Evolutionary conservation across 352 stramenopile species (phyloP).

Genomic region (Aphanomyces cochlioides): DNA sequence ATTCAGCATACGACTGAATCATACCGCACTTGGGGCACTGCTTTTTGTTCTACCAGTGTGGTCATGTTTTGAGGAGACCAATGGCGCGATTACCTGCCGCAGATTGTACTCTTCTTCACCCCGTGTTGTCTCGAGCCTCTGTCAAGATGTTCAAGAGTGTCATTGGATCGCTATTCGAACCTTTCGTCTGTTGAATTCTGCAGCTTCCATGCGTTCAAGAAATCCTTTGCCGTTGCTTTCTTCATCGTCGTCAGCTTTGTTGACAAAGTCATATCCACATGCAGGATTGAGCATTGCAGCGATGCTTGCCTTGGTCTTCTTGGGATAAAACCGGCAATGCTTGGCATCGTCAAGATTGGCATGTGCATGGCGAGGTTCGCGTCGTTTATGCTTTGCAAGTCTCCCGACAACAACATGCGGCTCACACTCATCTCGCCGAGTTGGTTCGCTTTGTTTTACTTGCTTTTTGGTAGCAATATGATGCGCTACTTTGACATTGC

Average conservation of each 20-base stretch:
- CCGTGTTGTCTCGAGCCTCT: slow-evolving; percentile 70
- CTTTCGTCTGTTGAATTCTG: slow-evolving; percentile 74
- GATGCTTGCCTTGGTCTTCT: slow-evolving; percentile 31
- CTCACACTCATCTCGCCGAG: too few species aligned
- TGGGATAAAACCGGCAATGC: slow-evolving; percentile 1
- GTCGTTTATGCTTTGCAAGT: too few species aligned
- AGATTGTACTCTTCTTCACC: slow-evolving; percentile 75
- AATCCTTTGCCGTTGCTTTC: slow-evolving; percentile 38
- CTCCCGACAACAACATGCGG: too few species aligned
- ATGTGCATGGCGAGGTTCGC: background rate
- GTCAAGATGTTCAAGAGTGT: background rate
- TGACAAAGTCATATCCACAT: slow-evolving; percentile 29
- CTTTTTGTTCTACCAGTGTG: slow-evolving; percentile 61
- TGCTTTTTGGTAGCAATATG: too few species aligned
- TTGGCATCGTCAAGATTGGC: background rate
- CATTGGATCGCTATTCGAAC: slow-evolving; percentile 31
- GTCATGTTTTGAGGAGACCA: background rate
- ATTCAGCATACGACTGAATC: slow-evolving; percentile 74
- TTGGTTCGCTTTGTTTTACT: too few species aligned
- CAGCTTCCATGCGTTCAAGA: slow-evolving; percentile 72
- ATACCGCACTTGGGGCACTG: slow-evolving; percentile 62
- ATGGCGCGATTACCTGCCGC: slow-evolving; percentile 37
- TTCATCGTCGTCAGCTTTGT: slow-evolving; percentile 10
- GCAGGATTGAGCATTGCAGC: slow-evolving; percentile 27
- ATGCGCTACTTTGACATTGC: too few species aligned